Conservation (phyloP, 208 protist species). For the Leishmania turanica region DNA sequence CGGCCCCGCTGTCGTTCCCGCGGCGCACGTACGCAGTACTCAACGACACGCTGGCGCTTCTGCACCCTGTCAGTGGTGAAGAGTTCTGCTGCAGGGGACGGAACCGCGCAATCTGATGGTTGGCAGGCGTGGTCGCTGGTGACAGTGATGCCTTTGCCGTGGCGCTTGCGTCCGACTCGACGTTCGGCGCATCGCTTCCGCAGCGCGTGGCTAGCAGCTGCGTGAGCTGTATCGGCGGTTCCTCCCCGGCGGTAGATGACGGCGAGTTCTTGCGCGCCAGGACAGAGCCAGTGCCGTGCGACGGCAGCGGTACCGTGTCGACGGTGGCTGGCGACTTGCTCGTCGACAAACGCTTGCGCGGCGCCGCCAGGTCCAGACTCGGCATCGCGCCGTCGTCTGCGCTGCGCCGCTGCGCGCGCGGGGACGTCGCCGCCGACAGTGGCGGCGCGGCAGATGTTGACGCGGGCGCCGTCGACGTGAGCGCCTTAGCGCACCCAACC, state of each 20-base stretch:
- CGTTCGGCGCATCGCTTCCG: not conserved
- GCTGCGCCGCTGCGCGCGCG: not conserved
- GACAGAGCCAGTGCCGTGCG: not conserved
- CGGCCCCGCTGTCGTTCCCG: slow-evolving; percentile 12
- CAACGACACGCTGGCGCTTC: slow-evolving; percentile 14
- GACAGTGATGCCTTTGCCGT: not conserved
- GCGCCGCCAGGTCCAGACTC: not conserved
- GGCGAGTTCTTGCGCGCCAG: not conserved
- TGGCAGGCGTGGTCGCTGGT: not conserved
- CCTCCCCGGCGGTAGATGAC: not conserved
- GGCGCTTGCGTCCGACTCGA: not conserved
- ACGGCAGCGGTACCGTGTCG: not conserved
- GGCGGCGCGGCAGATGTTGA: not conserved
- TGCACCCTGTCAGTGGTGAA: not conserved
- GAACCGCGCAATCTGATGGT: not conserved
- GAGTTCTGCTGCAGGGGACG: slow-evolving; percentile 3
- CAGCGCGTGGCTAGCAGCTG: not conserved
- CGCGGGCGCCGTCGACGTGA: slow-evolving; percentile 4
- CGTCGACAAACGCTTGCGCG: not conserved
- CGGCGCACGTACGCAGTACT: slow-evolving; percentile 37
- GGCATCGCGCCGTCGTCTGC: not conserved
- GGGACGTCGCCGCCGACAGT: not conserved
- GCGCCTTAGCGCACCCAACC: not conserved
- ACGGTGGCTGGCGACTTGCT: not conserved
- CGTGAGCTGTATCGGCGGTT: not conserved